Conservation (phyloP, 2,329 filamentous ascomycete species). For the Ophiostoma himal-ulmi region DNA sequence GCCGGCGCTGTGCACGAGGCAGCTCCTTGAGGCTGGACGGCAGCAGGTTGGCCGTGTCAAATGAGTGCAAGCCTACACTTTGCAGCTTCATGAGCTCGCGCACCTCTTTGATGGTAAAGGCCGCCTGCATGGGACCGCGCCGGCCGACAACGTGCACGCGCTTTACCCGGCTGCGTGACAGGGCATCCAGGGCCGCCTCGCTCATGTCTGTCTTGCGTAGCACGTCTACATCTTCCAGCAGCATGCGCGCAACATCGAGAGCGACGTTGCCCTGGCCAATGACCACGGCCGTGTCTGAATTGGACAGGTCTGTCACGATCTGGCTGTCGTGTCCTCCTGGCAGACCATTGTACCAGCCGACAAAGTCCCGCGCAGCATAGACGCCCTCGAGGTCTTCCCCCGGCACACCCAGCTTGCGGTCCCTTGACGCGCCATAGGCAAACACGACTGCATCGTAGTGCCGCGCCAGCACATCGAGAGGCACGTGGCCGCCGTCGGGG, state of each 20-base stretch:
- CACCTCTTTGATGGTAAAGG: conserved; percentile 92
- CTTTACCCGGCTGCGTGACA: conserved; percentile 68
- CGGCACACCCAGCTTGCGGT: conserved; percentile 69
- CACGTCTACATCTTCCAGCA: conserved; percentile 68
- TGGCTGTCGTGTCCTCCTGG: conserved; percentile 61
- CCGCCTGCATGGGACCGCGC: conserved; percentile 83
- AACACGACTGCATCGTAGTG: conserved; percentile 93
- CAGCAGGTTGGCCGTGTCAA: conserved; percentile 58
- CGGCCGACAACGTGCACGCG: conserved; percentile 83
- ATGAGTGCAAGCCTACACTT: conserved; percentile 63
- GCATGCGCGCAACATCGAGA: conserved; percentile 82
- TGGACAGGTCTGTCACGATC: conserved; percentile 64
- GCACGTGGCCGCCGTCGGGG: conserved; percentile 48
- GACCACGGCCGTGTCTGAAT: conserved; percentile 80
- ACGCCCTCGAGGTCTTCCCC: conserved; percentile 75
- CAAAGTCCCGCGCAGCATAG: conserved; percentile 84
- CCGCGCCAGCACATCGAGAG: conserved; percentile 61
- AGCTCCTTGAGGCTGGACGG: conserved; percentile 63
- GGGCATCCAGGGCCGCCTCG: conserved; percentile 67
- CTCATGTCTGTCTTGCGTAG: conserved; percentile 83
- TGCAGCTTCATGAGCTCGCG: conserved; percentile 79
- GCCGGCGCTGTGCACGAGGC: conserved; percentile 66
- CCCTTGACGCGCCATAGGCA: conserved; percentile 83
- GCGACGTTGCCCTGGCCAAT: conserved; percentile 96
- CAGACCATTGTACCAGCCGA: conserved; percentile 97